Percentiles rank a stretch among this genome's conserved stretches.
phyloP scores from a whole-genome alignment of 805 yeast genomes.

The Ogataea minuta region DNA sequence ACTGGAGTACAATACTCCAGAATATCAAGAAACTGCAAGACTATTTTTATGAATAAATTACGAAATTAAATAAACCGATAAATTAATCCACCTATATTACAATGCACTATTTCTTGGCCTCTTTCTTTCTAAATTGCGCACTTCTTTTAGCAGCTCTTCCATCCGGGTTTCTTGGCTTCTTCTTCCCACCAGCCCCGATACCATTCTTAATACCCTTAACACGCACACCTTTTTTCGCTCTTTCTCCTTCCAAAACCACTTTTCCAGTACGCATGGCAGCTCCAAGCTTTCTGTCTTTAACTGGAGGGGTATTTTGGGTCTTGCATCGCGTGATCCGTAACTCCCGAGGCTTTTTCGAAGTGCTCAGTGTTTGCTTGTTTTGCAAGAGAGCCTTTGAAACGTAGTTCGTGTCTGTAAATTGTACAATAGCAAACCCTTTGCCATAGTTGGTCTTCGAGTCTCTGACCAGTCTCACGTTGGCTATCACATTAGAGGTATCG shows the following conservation, averaged over 20 bases:
- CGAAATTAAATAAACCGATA: background rate
- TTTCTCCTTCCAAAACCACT: conserved; percentile 64
- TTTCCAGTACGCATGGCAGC: conserved; percentile 74
- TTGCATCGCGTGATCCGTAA: conserved; percentile 77
- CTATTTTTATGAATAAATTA: conserved; percentile 5
- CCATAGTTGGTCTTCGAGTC: conserved; percentile 94
- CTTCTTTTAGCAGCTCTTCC: conserved; percentile 50
- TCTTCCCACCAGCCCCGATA: conserved; percentile 38
- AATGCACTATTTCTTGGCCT: conserved; percentile 5
- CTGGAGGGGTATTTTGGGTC: conserved; percentile 20
- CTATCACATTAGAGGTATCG: conserved; percentile 50
- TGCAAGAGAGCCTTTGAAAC: conserved; percentile 81
- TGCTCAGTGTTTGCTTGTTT: conserved; percentile 59
- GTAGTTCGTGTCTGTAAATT: conserved; percentile 67
- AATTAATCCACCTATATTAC: conserved; percentile 6
- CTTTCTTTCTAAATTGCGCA: conserved; percentile 32
- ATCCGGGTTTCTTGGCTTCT: conserved; percentile 59
- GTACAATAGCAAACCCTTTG: conserved; percentile 96
- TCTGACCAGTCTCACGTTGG: conserved; percentile 85
- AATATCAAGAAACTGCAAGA: conserved; percentile 8
- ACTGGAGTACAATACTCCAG: conserved; percentile 4
- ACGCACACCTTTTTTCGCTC: conserved; percentile 69
- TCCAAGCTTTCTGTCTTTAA: conserved; percentile 58
- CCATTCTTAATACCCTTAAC: conserved; percentile 62
- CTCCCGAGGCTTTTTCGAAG: conserved; percentile 48